Conservation (phyloP, 495 filamentous ascomycete genomes). For the Aspergillus leporis region DNA sequence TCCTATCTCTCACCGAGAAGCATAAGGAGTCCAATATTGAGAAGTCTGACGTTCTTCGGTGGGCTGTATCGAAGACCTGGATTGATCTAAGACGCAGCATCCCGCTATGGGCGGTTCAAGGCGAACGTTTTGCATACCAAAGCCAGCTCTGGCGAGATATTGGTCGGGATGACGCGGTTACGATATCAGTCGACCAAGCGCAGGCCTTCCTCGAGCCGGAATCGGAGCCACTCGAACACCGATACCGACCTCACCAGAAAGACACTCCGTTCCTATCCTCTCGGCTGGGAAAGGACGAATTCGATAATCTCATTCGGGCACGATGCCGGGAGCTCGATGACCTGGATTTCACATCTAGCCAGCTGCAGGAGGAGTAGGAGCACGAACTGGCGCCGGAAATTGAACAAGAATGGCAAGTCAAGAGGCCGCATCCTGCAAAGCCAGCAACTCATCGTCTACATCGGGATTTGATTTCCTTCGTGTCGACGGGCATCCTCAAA, state of each 20-base stretch:
- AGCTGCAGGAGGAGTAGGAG: conserved; percentile 70
- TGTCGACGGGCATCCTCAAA: conserved; percentile 29
- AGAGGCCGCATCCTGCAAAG: conserved; percentile 41
- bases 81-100: conserved; percentile 46
- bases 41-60: conserved; percentile 55
- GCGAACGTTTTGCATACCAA: conserved; percentile 42
- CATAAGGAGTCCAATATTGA: conserved; percentile 18
- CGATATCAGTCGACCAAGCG: conserved; percentile 28
- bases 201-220: conserved; percentile 50
- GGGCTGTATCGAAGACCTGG: conserved; percentile 61
- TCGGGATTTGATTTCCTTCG: conserved; percentile 39
- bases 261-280: neutral
- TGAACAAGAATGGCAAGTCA: conserved; percentile 57
- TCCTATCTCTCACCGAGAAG: conserved; percentile 45
- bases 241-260: conserved; percentile 44
- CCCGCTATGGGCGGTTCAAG: conserved; percentile 63
- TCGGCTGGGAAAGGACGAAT: neutral
- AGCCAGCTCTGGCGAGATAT: conserved; percentile 22
- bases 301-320: neutral
- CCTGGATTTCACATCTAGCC: conserved; percentile 30
- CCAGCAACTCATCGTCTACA: conserved; percentile 48
- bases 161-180: neutral
- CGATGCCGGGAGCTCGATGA: conserved; percentile 47
- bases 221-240: conserved; percentile 43
- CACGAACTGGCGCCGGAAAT: conserved; percentile 65